phyloP scores from a whole-genome alignment of 2,329 filamentous ascomycete species.

The Pseudogymnoascus sp. region DNA sequence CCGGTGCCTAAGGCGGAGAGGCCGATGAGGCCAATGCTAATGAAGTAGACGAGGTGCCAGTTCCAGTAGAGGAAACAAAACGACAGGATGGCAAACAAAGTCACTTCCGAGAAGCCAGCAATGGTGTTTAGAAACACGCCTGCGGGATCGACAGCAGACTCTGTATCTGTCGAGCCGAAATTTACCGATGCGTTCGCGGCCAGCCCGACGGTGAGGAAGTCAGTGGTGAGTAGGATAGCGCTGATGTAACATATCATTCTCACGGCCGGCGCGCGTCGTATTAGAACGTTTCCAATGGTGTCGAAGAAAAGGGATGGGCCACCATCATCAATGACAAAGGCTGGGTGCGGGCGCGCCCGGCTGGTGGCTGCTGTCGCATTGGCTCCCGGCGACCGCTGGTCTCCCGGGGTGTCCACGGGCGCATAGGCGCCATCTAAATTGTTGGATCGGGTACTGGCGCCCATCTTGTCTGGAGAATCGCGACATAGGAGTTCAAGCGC shows the following conservation, averaged over 20 bases:
- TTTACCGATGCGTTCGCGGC: background rate
- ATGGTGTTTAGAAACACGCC: background rate
- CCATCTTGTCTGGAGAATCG: background rate
- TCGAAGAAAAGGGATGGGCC: background rate
- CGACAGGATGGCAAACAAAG: background rate
- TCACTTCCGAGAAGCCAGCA: conserved; percentile 1
- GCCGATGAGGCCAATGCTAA: background rate
- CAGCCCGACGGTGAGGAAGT: background rate
- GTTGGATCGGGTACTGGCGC: background rate
- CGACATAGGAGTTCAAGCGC: background rate
- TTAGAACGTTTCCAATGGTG: background rate
- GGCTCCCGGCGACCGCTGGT: background rate
- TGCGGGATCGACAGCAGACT: background rate
- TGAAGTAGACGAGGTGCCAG: conserved; percentile 5
- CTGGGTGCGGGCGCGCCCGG: background rate
- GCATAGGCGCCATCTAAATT: background rate
- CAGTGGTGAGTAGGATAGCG: background rate
- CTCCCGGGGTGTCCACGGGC: background rate
- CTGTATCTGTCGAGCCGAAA: background rate
- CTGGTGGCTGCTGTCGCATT: background rate
- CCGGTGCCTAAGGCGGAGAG: background rate
- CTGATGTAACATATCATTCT: background rate
- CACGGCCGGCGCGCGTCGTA: background rate
- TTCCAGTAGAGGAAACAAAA: conserved; percentile 5
- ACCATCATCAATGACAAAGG: background rate